These are phyloP conservation scores for Penicillium verhagenii DNA, from an alignment of 495 filamentous ascomycete species.

Conservation along the genomic window DNA sequence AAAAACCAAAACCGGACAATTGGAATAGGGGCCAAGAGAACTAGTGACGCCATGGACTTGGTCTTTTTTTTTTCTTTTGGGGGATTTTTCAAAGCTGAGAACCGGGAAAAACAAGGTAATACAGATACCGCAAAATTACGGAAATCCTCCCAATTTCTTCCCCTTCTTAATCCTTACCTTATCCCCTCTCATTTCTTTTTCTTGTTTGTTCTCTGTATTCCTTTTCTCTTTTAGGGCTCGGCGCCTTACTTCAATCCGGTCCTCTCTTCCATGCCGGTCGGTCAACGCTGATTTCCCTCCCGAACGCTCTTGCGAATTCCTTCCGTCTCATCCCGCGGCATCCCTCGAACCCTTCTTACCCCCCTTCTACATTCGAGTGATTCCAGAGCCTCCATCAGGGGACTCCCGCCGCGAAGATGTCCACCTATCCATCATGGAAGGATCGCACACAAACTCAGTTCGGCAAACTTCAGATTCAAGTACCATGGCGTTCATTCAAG, in stretches of 20 bases:
- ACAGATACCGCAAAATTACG: slow-evolving; percentile 11
- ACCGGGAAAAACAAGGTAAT: slow-evolving; percentile 12
- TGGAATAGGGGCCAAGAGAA: background rate
- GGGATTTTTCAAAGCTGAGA: slow-evolving; percentile 13
- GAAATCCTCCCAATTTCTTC: slow-evolving; percentile 19
- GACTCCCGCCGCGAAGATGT: slow-evolving; percentile 36
- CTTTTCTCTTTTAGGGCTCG: slow-evolving; percentile 21
- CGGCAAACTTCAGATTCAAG: slow-evolving; percentile 48
- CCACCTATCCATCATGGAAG: slow-evolving; percentile 49
- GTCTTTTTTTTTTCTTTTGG: background rate
- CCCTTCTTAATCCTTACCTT: slow-evolving; percentile 14
- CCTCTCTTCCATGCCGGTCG: slow-evolving; percentile 30
- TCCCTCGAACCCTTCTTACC: slow-evolving; percentile 20
- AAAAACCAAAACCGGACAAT: background rate
- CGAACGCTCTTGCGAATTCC: slow-evolving; percentile 15
- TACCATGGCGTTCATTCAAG: slow-evolving; percentile 52
- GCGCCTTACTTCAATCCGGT: slow-evolving; percentile 25
- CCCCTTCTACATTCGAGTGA: slow-evolving; percentile 19
- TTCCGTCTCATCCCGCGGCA: slow-evolving; percentile 25
- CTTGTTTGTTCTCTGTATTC: slow-evolving; percentile 15
- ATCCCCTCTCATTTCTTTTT: slow-evolving; percentile 1
- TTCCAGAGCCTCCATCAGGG: slow-evolving; percentile 25
- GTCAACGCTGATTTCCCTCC: slow-evolving; percentile 31
- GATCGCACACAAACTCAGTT: slow-evolving; percentile 49
- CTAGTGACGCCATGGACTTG: slow-evolving; percentile 31